Percentiles rank a stretch among this genome's conserved stretches.
These are phyloP conservation scores for Colletotrichum lentis DNA, from an alignment of 2,329 filamentous ascomycete genomes.

Conservation along the genomic window DNA sequence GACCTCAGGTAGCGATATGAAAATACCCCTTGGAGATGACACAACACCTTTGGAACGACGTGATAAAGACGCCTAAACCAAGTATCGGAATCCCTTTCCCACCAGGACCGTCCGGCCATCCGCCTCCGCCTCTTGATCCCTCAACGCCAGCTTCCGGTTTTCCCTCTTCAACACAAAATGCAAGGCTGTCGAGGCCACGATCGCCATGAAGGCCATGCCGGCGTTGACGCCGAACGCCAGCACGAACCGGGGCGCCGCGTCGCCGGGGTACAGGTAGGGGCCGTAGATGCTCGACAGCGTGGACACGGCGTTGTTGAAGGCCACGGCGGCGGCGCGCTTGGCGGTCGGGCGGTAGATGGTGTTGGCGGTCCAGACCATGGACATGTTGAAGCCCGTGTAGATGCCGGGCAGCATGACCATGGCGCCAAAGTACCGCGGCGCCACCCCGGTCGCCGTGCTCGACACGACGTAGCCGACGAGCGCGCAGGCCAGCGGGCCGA, in stretches of 20 bases:
- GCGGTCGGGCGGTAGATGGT: conserved; percentile 40
- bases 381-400: conserved; percentile 42
- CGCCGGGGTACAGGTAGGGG: conserved; percentile 42
- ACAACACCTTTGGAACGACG: too few relatives aligned
- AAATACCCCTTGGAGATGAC: too few relatives aligned
- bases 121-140: conserved; percentile 38
- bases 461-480: conserved; percentile 37
- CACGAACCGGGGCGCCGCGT: conserved; percentile 41
- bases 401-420: conserved; percentile 42
- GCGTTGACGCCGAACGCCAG: conserved; percentile 43
- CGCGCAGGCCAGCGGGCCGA: conserved; percentile 25
- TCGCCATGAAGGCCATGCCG: conserved; percentile 41
- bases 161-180: conserved; percentile 40
- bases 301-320: conserved; percentile 41
- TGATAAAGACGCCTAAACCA: not conserved
- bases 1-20: too few relatives aligned
- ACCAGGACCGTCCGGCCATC: conserved; percentile 6
- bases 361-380: conserved; percentile 41
- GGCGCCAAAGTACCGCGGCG: conserved; percentile 36
- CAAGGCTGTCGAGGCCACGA: conserved; percentile 39
- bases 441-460: conserved; percentile 18
- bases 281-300: conserved; percentile 42
- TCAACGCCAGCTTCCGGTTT: conserved; percentile 39
- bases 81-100: conserved; percentile 38
- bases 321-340: conserved; percentile 40